Base-by-base conservation (phyloP, 257 asterid genomes). In the Agastache rugosa region DNA sequence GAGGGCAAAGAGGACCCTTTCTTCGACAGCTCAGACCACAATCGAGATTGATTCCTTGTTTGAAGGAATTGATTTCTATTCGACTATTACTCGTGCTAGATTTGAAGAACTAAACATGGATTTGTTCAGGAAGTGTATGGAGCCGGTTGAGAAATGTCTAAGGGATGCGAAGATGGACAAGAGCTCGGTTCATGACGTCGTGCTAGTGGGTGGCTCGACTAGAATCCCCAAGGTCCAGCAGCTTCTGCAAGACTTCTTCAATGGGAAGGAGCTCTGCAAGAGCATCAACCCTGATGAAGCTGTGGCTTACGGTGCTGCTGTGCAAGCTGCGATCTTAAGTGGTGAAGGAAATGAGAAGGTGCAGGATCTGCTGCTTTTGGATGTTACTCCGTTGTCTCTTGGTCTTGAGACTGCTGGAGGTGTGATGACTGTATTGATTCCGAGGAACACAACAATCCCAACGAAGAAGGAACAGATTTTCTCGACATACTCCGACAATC, bases 231-330 rank as follows among this genome's bases (percentile, higher is more conserved):
- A 77, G 54, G 81, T 77, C 7, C 81, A 77, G 61, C 63, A 50
- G 51, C 76, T 76, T 1, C 35, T 76, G 12, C 80, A 69, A 20
- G 80, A 76, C 60, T 76, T 69, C 61, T 77, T 77, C 73, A 77
- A 70, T 6, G 81, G 81, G 6, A 72, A 72, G 8, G 76, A 72
- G 69, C 76, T 72, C 4, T 72, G 76, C 60, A 72, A 72, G 48
- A 77, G 81, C 67, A 78, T 78, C 19, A 72, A 78, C 41, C 78
- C 82, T 1, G 77, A 78, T 6, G 81, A 77, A 9, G 81, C 81
- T 5, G 81, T 77, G 19, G 81, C 81, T 0, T 77, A 70, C 20
- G 81, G 81, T 25, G 81, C 77, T 7, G 77, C 77, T 20, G 80
- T 69, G 1, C 80, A 76, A 8, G 80, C 80, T 7, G 79, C 79